A percentile compares a stretch with the other conserved stretches of the same genome.
phyloP scores from a whole-genome alignment of 1,284 basidiomycete genomes.

The Trametes pubescens region DNA sequence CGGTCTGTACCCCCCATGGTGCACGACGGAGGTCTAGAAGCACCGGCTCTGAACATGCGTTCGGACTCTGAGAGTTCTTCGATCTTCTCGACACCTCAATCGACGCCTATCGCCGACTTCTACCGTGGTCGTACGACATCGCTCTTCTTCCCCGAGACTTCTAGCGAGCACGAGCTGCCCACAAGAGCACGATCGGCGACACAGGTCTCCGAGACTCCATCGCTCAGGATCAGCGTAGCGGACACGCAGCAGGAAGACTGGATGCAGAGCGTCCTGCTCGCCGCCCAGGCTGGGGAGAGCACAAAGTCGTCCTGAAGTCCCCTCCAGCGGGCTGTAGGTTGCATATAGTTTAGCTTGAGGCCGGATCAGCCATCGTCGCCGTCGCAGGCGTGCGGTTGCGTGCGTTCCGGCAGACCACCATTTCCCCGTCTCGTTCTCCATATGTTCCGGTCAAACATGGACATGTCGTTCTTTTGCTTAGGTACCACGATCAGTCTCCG shows the following conservation, averaged over 20 bases:
- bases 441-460: constrained; percentile 23
- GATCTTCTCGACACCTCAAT: constrained; percentile 42
- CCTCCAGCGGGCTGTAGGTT: constrained; percentile 16
- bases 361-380: constrained; percentile 26
- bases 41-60: constrained; percentile 28
- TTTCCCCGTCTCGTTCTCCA: neutral
- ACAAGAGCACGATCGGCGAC: constrained; percentile 29
- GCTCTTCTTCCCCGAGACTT: constrained; percentile 46
- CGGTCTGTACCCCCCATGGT: constrained; percentile 20
- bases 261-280: constrained; percentile 65
- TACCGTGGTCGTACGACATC: constrained; percentile 48
- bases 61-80: constrained; percentile 40
- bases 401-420: constrained; percentile 15
- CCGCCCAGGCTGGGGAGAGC: constrained; percentile 48
- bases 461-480: constrained; percentile 30
- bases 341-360: constrained; percentile 25
- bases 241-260: constrained; percentile 60
- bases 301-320: constrained; percentile 17
- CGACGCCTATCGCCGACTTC: constrained; percentile 59
- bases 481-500: constrained; percentile 9
- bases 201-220: constrained; percentile 38
- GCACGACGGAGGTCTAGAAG: constrained; percentile 16
- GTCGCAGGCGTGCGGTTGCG: constrained; percentile 15
- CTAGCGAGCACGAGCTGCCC: constrained; percentile 24
- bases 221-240: constrained; percentile 42